Evolutionary conservation across 176 grass and related monocot genomes (phyloP).

Genomic region (Stipa capillata): DNA sequence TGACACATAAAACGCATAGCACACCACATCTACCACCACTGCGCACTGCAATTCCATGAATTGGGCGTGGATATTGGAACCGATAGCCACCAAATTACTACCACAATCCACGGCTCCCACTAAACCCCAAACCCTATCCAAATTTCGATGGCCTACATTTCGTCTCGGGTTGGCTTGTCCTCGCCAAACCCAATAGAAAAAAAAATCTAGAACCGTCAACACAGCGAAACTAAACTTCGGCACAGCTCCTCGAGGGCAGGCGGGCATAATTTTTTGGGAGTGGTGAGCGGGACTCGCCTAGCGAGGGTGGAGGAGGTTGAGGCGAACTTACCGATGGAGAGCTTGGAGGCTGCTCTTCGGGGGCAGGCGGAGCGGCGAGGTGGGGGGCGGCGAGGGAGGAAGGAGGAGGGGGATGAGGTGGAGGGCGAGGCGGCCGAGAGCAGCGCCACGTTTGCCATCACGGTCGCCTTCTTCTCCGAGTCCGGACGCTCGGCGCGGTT

Average conservation of each 20-base stretch:
- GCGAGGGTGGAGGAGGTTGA: background rate
- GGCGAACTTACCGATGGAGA: constrained; percentile 20
- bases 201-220: background rate
- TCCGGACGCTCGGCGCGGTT: background rate
- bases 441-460: constrained; percentile 42
- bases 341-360: background rate
- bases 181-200: background rate
- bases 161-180: background rate
- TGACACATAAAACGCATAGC: background rate
- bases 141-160: background rate
- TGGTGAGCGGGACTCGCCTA: background rate
- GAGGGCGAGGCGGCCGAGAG: constrained; percentile 9
- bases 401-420: constrained; percentile 2
- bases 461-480: background rate
- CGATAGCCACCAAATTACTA: background rate
- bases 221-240: background rate
- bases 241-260: background rate
- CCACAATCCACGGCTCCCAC: background rate
- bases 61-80: background rate
- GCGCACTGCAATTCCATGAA: background rate
- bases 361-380: background rate
- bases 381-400: background rate
- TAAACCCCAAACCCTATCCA: background rate
- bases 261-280: background rate
- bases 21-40: background rate